Evolutionary conservation across 2,329 filamentous ascomycete species (phyloP).

Genomic region (Fusarium tricinctum): DNA sequence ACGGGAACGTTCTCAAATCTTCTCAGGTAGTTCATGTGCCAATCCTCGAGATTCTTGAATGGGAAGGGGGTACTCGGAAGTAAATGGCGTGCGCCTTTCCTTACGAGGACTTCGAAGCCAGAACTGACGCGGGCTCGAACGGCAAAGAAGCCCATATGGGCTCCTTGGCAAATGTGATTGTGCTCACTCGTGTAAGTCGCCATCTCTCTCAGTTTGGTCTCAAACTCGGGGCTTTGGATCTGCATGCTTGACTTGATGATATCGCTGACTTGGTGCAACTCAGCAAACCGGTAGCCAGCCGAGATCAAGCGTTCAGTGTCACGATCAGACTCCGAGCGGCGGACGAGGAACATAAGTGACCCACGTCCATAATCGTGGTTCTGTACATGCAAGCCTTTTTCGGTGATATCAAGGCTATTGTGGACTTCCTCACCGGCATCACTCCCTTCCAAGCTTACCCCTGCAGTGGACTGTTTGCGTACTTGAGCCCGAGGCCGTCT

Average conservation of each 20-base stretch:
- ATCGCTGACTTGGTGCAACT: constrained; percentile 74
- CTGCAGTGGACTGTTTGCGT: constrained; percentile 37
- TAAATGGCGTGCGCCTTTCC: constrained; percentile 68
- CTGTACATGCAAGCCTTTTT: constrained; percentile 56
- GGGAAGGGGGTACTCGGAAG: constrained; percentile 72
- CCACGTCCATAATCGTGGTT: constrained; percentile 72
- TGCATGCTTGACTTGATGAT: constrained; percentile 81
- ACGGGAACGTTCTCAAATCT: constrained; percentile 63
- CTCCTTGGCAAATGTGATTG: constrained; percentile 64
- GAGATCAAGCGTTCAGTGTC: constrained; percentile 77
- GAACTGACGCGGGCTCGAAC: constrained; percentile 65
- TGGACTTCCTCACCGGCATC: constrained; percentile 38
- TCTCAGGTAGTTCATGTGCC: constrained; percentile 68
- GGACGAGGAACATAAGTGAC: constrained; percentile 85
- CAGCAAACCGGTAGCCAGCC: constrained; percentile 83
- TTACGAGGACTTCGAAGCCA: constrained; percentile 75
- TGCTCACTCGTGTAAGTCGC: constrained; percentile 66
- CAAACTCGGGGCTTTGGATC: constrained; percentile 74
- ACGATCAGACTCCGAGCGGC: constrained; percentile 67
- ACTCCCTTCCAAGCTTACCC: constrained; percentile 23
- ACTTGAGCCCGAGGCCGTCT: constrained; percentile 37
- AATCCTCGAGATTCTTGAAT: constrained; percentile 65
- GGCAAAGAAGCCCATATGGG: constrained; percentile 72
- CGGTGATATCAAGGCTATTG: constrained; percentile 54
- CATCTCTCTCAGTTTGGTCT: constrained; percentile 74